Base-by-base conservation (phyloP, 352 stramenopile genomes). In the Hyaloperonospora brassicae region DNA sequence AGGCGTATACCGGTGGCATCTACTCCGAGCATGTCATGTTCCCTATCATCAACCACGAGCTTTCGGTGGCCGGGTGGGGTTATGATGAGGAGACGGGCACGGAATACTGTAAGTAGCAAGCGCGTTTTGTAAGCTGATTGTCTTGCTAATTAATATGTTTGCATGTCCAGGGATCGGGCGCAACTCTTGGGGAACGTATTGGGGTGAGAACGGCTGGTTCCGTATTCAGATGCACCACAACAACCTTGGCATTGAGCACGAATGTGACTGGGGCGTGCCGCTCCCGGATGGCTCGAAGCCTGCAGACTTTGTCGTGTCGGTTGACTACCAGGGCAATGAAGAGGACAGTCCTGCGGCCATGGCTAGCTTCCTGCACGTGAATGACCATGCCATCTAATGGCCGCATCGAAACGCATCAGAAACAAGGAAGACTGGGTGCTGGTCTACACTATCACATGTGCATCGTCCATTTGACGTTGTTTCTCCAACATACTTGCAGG, bases 171-270 rank as follows among this genome's bases (percentile, higher is more conserved):
- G 83, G 87, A 93, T 97, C 39, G 89, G 81, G 24, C 77, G 89
- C 45, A 97, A 97, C 69, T 94, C 79, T 47, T 97, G 88, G 89
- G 88, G 88, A 6, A 95, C 78, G 40, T 93, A 96, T 68, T 97
- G 88, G 88, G 89, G 89, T 25, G 85, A 96, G 64, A 84, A 96
- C 38, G 89, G 89, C 41, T 97, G 87, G 84, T 96, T 96, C 73
- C 76, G 82, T 50, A 95, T 97, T 47, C 57, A 84, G 50, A 95
- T 91, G 75, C 79, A 93, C 62, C 78, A 89, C 68, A 85, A 96
- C 72, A 95, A 96, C 62, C 60, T 95, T 41, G 83, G 77, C 35
- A 95, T 95, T 49, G 87, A 95, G 62, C 58, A 81, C 52, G 84
- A 92, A 57, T 95, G 85, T 39, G 84, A 92, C 75, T 95, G 85